Percentiles rank a stretch among this genome's conserved stretches.
These are phyloP conservation scores for Pythium aphanidermatum DNA, from an alignment of 352 stramenopile genomes.

Conservation along the genomic window DNA sequence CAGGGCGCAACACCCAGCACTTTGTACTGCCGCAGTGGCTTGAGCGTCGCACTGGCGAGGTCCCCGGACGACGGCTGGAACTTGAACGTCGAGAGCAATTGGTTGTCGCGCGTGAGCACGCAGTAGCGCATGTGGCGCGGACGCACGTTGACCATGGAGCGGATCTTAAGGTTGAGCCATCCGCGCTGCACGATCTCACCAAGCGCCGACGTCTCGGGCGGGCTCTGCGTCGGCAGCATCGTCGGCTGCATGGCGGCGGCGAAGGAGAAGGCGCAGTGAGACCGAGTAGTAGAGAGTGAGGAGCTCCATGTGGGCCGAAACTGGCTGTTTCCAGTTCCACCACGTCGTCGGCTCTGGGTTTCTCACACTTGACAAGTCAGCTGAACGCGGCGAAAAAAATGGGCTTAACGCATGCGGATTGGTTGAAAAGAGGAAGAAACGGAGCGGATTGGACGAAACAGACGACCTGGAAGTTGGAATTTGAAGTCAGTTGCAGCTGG, in stretches of 20 bases:
- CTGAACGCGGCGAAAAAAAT: no score
- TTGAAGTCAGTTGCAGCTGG: no score
- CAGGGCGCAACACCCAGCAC: conserved; percentile 64
- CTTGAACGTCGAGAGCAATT: conserved; percentile 77
- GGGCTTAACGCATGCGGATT: no score
- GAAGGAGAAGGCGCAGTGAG: neutral
- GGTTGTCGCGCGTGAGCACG: conserved; percentile 58
- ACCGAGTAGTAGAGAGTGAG: neutral
- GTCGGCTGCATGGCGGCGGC: conserved; percentile 45
- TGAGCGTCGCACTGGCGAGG: conserved; percentile 43
- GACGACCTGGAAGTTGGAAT: no score
- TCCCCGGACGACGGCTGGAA: conserved; percentile 77
- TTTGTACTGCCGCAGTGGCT: conserved; percentile 63
- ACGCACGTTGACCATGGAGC: conserved; percentile 80
- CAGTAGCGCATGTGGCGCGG: conserved; percentile 83
- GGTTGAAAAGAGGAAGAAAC: no score
- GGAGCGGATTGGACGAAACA: no score
- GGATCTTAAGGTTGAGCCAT: conserved; percentile 85
- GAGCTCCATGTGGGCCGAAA: no score
- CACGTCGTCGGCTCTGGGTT: no score
- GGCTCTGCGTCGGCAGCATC: conserved; percentile 40
- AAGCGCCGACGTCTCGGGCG: conserved; percentile 39
- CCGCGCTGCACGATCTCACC: conserved; percentile 71
- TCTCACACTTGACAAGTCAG: no score
- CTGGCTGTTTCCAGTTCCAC: no score